phyloP scores from a whole-genome alignment of 495 filamentous ascomycete genomes.

The Neurospora sp. region DNA sequence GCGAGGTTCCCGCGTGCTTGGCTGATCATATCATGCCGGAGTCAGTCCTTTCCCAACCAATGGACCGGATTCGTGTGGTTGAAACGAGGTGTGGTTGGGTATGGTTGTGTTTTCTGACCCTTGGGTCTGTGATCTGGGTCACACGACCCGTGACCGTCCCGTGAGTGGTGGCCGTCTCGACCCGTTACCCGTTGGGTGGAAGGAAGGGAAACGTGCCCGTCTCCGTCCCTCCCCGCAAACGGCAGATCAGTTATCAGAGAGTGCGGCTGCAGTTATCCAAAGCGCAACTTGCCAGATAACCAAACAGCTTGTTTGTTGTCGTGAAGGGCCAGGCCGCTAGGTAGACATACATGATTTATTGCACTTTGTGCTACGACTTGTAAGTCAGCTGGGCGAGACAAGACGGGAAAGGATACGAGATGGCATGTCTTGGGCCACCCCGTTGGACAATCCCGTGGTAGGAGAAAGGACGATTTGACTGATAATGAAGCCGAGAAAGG shows the following conservation, averaged over 20 bases:
- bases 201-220: background rate
- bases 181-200: background rate
- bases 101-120: background rate
- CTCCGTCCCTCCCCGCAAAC: background rate
- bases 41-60: background rate
- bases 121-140: background rate
- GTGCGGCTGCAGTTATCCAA: background rate
- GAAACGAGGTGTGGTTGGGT: background rate
- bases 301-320: background rate
- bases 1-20: background rate
- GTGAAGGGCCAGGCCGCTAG: background rate
- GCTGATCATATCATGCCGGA: background rate
- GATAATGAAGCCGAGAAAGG: background rate
- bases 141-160: background rate
- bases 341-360: background rate
- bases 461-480: background rate
- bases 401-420: background rate
- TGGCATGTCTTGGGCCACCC: background rate
- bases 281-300: background rate
- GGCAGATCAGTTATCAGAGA: background rate
- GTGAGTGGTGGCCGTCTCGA: background rate
- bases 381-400: background rate
- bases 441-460: background rate
- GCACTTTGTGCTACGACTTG: background rate
- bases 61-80: background rate